Evolutionary conservation across 306 rosid genomes (phyloP).

Genomic region (Acacia melanoxylon): DNA sequence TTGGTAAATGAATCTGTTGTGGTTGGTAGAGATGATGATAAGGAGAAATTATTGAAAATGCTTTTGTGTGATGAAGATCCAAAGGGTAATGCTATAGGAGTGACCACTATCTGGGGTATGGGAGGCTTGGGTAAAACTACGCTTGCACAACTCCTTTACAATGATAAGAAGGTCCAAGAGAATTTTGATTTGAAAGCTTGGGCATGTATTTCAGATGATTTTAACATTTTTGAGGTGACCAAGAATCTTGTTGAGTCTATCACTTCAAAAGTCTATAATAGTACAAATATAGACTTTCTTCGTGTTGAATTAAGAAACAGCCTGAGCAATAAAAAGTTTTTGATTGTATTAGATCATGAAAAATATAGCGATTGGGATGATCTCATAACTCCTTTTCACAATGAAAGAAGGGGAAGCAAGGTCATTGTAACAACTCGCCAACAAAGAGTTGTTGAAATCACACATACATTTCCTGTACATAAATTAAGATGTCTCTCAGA

Average conservation of each 20-base stretch:
- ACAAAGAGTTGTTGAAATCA: slow-evolving; percentile 33
- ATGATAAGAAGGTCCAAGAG: neutral
- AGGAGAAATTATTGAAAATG: slow-evolving; percentile 22
- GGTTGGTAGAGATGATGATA: slow-evolving; percentile 40
- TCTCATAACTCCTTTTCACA: slow-evolving; percentile 21
- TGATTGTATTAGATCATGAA: slow-evolving; percentile 44
- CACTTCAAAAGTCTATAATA: neutral
- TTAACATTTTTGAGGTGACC: slow-evolving; percentile 36
- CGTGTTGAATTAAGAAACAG: slow-evolving; percentile 40
- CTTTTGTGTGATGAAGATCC: slow-evolving; percentile 26
- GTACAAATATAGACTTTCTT: slow-evolving; percentile 42
- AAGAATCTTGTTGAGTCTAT: slow-evolving; percentile 39
- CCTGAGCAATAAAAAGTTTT: slow-evolving; percentile 33
- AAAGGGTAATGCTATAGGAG: neutral
- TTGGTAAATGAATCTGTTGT: slow-evolving; percentile 42
- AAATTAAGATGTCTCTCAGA: slow-evolving; percentile 25
- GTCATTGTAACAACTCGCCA: slow-evolving; percentile 45
- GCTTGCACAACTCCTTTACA: slow-evolving; percentile 35
- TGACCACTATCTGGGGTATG: slow-evolving; percentile 31
- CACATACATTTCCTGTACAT: slow-evolving; percentile 37
- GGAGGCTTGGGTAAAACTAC: slow-evolving; percentile 46
- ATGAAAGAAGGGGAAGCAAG: slow-evolving; percentile 45
- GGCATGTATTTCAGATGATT: slow-evolving; percentile 41
- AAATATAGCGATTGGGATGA: slow-evolving; percentile 41
- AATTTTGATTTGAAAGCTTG: slow-evolving; percentile 31